These are phyloP conservation scores for Colletotrichum cereale DNA, from an alignment of 2,329 filamentous ascomycete genomes.

Conservation along the genomic window DNA sequence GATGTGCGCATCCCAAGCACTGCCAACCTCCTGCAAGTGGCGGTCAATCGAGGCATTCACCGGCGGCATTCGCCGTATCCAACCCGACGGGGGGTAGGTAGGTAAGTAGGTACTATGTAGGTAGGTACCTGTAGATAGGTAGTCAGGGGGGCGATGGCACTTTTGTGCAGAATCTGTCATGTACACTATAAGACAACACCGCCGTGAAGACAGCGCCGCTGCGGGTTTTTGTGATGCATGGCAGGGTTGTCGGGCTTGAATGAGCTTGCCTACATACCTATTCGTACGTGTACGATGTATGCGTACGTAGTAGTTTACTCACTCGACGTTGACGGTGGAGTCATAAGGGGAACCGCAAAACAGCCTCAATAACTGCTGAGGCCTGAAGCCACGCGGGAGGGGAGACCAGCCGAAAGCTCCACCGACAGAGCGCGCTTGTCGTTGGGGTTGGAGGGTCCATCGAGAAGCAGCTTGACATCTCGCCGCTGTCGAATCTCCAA, in stretches of 20 bases:
- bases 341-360: constrained; percentile 38
- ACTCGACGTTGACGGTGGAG: constrained; percentile 27
- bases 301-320: not conserved
- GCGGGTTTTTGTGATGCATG: constrained; percentile 1
- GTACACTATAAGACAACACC: constrained; percentile 11
- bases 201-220: constrained; percentile 1
- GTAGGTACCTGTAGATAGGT: no score
- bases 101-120: no score
- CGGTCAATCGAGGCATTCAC: constrained; percentile 22
- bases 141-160: not conserved
- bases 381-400: constrained; percentile 39
- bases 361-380: constrained; percentile 35
- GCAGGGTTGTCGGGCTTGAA: constrained; percentile 12
- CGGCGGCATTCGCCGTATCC: constrained; percentile 4
- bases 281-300: constrained; percentile 5
- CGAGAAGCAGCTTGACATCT: constrained; percentile 36
- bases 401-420: constrained; percentile 31
- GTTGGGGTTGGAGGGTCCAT: constrained; percentile 37
- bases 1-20: constrained; percentile 2
- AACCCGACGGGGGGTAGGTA: constrained; percentile 15
- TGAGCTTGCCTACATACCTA: constrained; percentile 15
- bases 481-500: constrained; percentile 37
- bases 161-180: constrained; percentile 6
- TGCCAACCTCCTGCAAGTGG: constrained; percentile 32
- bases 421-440: constrained; percentile 31